Percentiles rank a stretch among this genome's conserved stretches.
phyloP scores from a whole-genome alignment of 768 basidiomycete species.

The Boletus rufocinnamomeus region DNA sequence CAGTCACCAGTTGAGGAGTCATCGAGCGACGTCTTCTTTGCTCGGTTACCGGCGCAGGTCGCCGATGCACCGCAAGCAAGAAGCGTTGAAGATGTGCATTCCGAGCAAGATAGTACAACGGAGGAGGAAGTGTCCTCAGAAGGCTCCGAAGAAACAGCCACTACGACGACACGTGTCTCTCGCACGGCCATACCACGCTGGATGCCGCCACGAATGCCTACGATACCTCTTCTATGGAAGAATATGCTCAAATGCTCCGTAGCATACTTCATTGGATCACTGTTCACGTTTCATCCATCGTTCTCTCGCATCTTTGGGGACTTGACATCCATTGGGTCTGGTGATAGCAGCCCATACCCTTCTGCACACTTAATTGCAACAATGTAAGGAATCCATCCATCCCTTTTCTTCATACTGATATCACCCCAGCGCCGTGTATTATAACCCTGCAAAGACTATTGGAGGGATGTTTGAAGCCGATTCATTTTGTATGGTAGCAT shows the following conservation, averaged over 20 bases:
- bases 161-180: conserved; percentile 10
- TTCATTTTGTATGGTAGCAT: conserved; percentile 70
- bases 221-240: conserved; percentile 53
- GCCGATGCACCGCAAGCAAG: background rate
- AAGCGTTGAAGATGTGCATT: background rate
- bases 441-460: conserved; percentile 89
- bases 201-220: conserved; percentile 31
- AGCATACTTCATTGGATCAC: conserved; percentile 84
- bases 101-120: background rate
- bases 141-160: conserved; percentile 16
- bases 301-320: conserved; percentile 72
- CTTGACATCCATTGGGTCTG: conserved; percentile 51
- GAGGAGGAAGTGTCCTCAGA: conserved; percentile 20
- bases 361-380: conserved; percentile 93
- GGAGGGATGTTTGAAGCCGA: conserved; percentile 94
- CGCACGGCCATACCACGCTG: conserved; percentile 8
- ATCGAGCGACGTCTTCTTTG: background rate
- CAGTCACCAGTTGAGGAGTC: conserved; percentile 7
- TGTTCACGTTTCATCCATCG: conserved; percentile 87
- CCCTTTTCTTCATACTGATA: conserved; percentile 3
- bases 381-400: conserved; percentile 47
- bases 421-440: conserved; percentile 70
- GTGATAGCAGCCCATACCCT: conserved; percentile 57
- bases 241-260: conserved; percentile 90
- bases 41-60: background rate